Evolutionary conservation across 1,139 yeast species (phyloP).

Genomic region (Nematodospora anomalae): DNA sequence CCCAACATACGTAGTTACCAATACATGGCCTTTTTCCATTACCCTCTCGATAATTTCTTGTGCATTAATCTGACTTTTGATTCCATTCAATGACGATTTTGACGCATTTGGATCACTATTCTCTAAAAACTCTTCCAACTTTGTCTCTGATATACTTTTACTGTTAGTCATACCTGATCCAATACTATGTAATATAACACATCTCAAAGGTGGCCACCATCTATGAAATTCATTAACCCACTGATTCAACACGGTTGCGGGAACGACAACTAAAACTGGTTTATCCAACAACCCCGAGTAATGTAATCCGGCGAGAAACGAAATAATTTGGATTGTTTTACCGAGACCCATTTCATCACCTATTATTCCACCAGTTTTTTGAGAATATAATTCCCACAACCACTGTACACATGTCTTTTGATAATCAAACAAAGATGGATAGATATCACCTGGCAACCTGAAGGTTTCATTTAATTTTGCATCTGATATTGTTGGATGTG

Average conservation of each 20-base stretch:
- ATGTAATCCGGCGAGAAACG: constrained; percentile 88
- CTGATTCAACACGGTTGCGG: constrained; percentile 93
- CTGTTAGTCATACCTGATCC: constrained; percentile 75
- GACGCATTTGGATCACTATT: constrained; percentile 47
- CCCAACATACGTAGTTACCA: constrained; percentile 92
- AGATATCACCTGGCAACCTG: constrained; percentile 86
- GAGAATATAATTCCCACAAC: constrained; percentile 80
- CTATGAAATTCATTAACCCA: constrained; percentile 95
- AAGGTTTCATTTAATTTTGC: constrained; percentile 69
- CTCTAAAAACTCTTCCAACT: constrained; percentile 50
- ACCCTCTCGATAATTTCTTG: constrained; percentile 51
- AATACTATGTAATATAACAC: constrained; percentile 84
- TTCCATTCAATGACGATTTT: constrained; percentile 24
- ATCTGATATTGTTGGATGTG: constrained; percentile 79
- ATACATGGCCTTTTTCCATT: constrained; percentile 67
- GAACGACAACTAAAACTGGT: constrained; percentile 88
- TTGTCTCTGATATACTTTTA: constrained; percentile 45
- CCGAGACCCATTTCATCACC: constrained; percentile 99
- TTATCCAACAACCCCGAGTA: constrained; percentile 72
- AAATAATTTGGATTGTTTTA: constrained; percentile 86
- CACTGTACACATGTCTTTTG: constrained; percentile 90
- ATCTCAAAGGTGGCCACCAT: constrained; percentile 97
- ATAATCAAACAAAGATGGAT: constrained; percentile 82
- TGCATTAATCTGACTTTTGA: constrained; percentile 42
- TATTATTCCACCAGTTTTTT: constrained; percentile 88